Base-by-base conservation (phyloP, 176 grass and related monocot genomes). In the Eleusine indica region DNA sequence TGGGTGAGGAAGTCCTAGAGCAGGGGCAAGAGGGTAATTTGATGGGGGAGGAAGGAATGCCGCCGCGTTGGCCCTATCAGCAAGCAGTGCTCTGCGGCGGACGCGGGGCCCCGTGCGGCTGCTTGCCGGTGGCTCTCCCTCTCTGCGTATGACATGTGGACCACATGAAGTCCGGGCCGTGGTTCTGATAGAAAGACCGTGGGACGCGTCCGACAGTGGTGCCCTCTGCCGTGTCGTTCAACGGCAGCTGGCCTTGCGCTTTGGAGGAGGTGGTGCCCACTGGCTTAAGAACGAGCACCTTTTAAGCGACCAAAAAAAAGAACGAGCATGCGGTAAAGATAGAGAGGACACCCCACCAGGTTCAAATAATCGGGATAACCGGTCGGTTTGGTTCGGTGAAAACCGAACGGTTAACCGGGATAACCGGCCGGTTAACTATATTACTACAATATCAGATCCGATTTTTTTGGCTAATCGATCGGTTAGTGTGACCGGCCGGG, bases 51-150 rank as follows among this genome's bases (percentile, higher is more conserved):
- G 11, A n/a, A 73, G 18, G 53, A 89, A 53, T 80, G 53, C 77
- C 71, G 71, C 65, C 71, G 71, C 65, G 71, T 81, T 76, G 77
- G 37, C 28, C 77, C 73, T 65, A 71, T 66, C 64, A 71, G 16
- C 30, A 32, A n/a, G 32, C 69, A 15, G 81, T 22, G 60, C 56
- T 80, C 35, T 22, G 25, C 54, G 8, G 80, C 3, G 5, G 67
- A 4, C 6, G 86, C 28, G 75, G 70, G 52, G 8, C 28, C 86
- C 41, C 41, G 52, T n/a, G 9, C 15, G 19, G 43, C 76, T 22
- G 5, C 75, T 61, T 80, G 82, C 62, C 82, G 52, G 76, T 70
- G 82, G 64, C 41, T 11, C 35, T 25, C 15, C 2, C 3, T 0
- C 1, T 21, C 5, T 3, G 13, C 42, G 2, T 0, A 62, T 85